A percentile compares a stretch with the other conserved stretches of the same genome.
These are phyloP conservation scores for Plantago coronopus DNA, from an alignment of 305 asterid species.

Conservation along the genomic window DNA sequence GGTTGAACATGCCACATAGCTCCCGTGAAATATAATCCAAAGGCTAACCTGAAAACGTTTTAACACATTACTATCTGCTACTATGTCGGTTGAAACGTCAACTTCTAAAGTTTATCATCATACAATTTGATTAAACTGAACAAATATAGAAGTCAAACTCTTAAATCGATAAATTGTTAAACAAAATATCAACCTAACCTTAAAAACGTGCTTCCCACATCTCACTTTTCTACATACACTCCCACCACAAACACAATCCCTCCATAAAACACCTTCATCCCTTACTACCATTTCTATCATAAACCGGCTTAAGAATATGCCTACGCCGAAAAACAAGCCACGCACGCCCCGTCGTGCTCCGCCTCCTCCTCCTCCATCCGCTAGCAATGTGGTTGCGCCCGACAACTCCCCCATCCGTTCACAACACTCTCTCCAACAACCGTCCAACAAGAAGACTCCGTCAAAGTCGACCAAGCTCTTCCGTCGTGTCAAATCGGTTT, in stretches of 20 bases:
- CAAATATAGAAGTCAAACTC: constrained; percentile 17
- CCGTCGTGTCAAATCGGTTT: constrained; percentile 61
- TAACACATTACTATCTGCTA: too few relatives aligned
- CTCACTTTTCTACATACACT: constrained; percentile 9
- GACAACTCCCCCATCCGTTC: constrained; percentile 24
- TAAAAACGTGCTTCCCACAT: constrained; percentile 39
- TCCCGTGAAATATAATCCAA: too few relatives aligned
- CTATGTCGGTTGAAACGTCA: too few relatives aligned
- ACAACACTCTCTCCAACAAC: constrained; percentile 44
- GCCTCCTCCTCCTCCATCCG: constrained; percentile 37
- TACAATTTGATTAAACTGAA: too few relatives aligned
- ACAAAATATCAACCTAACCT: constrained; percentile 17
- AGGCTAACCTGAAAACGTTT: too few relatives aligned
- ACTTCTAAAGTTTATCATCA: too few relatives aligned
- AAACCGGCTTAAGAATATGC: constrained; percentile 26
- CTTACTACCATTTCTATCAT: not conserved
- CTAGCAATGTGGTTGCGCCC: constrained; percentile 46
- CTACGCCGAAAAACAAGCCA: constrained; percentile 37
- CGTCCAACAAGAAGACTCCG: constrained; percentile 43
- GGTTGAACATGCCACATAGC: too few relatives aligned
- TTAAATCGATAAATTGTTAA: not conserved
- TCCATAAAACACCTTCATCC: constrained; percentile 1
- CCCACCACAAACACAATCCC: constrained; percentile 1
- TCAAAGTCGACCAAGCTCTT: constrained; percentile 52
- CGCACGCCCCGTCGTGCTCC: constrained; percentile 9